Evolutionary conservation across 306 rosid genomes (phyloP).

Genomic region (Mucuna pruriens): DNA sequence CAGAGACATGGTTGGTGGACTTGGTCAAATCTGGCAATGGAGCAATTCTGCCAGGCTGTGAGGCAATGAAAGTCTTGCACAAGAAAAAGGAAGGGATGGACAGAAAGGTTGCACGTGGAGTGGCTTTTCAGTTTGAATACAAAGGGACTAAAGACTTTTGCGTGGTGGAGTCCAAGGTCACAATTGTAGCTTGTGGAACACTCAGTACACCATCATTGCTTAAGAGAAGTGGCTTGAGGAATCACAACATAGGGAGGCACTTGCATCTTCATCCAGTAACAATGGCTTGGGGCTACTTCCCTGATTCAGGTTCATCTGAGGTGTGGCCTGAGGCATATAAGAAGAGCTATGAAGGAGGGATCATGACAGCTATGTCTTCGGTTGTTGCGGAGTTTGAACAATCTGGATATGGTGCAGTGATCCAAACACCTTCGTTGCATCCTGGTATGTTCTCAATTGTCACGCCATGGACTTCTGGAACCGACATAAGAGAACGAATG

Average conservation of each 20-base stretch:
- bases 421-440: constrained; percentile 90
- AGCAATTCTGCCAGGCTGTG: constrained; percentile 69
- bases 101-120: constrained; percentile 58
- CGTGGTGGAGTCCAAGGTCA: constrained; percentile 76
- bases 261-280: constrained; percentile 86
- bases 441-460: constrained; percentile 81
- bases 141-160: constrained; percentile 58
- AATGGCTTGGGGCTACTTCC: constrained; percentile 94
- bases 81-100: constrained; percentile 51
- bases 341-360: constrained; percentile 89
- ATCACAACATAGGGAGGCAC: constrained; percentile 67
- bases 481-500: constrained; percentile 68
- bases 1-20: constrained; percentile 87
- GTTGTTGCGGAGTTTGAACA: constrained; percentile 59
- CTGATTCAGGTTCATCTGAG: constrained; percentile 49
- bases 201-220: constrained; percentile 70
- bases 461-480: constrained; percentile 85
- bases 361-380: constrained; percentile 88
- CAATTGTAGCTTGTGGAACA: constrained; percentile 84
- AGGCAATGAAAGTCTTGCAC: constrained; percentile 59
- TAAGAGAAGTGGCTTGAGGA: constrained; percentile 70
- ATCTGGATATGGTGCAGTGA: constrained; percentile 75
- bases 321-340: constrained; percentile 62
- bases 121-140: constrained; percentile 53
- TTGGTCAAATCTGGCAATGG: constrained; percentile 78